phyloP scores from a whole-genome alignment of 2,329 filamentous ascomycete genomes.

The Botrytis elliptica region DNA sequence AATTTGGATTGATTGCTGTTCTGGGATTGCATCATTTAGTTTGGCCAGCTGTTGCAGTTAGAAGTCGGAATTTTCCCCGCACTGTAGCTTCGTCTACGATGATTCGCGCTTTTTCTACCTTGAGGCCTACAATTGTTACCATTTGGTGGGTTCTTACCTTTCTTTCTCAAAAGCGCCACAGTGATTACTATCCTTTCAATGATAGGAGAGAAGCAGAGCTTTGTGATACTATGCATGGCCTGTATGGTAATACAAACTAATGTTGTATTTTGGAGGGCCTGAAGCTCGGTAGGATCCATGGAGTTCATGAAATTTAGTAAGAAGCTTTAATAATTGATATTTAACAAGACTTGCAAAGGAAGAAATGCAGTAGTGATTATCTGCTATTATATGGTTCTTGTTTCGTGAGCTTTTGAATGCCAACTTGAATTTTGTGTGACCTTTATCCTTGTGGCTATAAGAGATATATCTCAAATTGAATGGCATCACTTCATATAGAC shows the following conservation, averaged over 20 bases:
- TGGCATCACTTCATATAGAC: not conserved
- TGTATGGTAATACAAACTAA: not conserved
- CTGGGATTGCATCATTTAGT: not conserved
- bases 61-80: not conserved
- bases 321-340: not conserved
- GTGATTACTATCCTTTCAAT: not conserved
- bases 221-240: not conserved
- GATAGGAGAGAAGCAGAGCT: not conserved
- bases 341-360: not conserved
- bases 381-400: not conserved
- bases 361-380: not conserved
- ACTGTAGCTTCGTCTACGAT: not conserved
- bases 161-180: not conserved
- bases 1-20: not conserved
- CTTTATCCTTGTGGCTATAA: not conserved
- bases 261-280: not conserved
- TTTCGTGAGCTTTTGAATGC: not conserved
- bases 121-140: fast-evolving
- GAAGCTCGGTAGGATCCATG: not conserved
- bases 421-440: not conserved
- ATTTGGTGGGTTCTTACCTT: not conserved
- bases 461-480: not conserved
- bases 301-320: not conserved
- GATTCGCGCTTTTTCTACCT: not conserved
- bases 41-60: not conserved